Evolutionary conservation across 2,329 filamentous ascomycete species (phyloP), one percentile per base, ranked within the genome.

Genomic region (Hypoxylon rubiginosum): DNA sequence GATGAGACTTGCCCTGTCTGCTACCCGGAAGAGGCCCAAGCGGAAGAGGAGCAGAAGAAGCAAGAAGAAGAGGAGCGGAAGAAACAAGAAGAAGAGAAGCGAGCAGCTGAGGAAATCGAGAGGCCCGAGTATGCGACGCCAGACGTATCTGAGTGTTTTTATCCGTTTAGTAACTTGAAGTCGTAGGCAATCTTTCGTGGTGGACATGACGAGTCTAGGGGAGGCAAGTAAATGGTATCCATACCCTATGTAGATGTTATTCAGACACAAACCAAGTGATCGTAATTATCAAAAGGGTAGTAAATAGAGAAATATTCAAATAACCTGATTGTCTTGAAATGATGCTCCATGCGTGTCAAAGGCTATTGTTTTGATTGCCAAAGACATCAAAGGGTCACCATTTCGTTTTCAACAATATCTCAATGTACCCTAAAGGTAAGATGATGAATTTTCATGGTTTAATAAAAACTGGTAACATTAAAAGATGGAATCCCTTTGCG

Each of bases 1-100:
- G 57, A 71, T 6, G 72, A 58, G 0, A 63, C 48, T 1, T 74
- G 73, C 19, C 48, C 70, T 6, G 21, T 50, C 0, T 74, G 72
- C 43, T 63, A 58, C 19, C 69, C 71, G 0, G 34, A 62, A 19
- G 17, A 66, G 34, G 70, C 68, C 0, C 57, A 36, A 1, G 46
- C 28, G 0, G 67, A 72, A 32, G 43, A 61, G 15, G 59, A 68
- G 43, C 45, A 57, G 41, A 70, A 62, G 39, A 58, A 60, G 19
- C 34, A 24, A 51, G 28, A 54, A 21, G 67, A 72, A 32, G 43
- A 61, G 15, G 59, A 68, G 43, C 45, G 57, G 41, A 70, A 62
- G 39, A 58, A 60, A 19, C 34, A 24, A 48, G 28, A 54, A 21
- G 52, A 49, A 9, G 53, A 32, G 19, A 51, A 26, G 32, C 30